Percentiles rank a stretch among this genome's conserved stretches.
phyloP scores from a whole-genome alignment of 1,139 yeast species.

The Pichia sp. region DNA sequence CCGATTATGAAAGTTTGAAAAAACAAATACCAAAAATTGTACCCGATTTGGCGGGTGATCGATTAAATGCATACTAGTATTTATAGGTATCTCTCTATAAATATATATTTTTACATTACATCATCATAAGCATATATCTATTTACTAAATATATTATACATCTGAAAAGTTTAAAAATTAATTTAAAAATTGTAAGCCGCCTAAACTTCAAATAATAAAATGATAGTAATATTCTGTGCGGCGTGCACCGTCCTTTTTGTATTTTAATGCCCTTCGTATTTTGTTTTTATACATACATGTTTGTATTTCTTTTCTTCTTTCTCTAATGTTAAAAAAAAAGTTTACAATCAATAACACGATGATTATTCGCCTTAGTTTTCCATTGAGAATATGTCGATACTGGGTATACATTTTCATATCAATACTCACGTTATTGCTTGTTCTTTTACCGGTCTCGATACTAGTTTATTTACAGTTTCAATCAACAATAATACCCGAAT shows the following conservation, averaged over 20 bases:
- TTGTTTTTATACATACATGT: too few species aligned
- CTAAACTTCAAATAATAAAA: too few species aligned
- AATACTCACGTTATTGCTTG: background rate
- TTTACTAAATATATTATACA: too few species aligned
- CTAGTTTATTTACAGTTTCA: constrained; percentile 15
- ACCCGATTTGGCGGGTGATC: constrained; percentile 11
- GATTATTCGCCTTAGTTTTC: constrained; percentile 7
- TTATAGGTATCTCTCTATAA: too few species aligned
- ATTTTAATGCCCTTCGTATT: too few species aligned
- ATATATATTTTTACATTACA: too few species aligned
- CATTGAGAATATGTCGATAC: constrained; percentile 8
- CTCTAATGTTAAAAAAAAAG: background rate
- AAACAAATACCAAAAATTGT: constrained; percentile 12
- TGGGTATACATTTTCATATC: constrained; percentile 9
- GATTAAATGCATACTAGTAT: constrained; percentile 10
- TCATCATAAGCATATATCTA: too few species aligned
- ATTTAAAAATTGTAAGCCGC: too few species aligned
- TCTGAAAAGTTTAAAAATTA: too few species aligned
- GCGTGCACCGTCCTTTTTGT: too few species aligned
- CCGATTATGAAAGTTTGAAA: constrained; percentile 4
- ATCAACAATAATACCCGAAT: constrained; percentile 11
- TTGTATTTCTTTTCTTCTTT: background rate
- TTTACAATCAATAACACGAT: background rate
- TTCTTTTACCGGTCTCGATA: too few species aligned
- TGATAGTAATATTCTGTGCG: too few species aligned